Evolutionary conservation across 1,139 yeast species (phyloP).

Genomic region (Debaryomycetaceae sp.): DNA sequence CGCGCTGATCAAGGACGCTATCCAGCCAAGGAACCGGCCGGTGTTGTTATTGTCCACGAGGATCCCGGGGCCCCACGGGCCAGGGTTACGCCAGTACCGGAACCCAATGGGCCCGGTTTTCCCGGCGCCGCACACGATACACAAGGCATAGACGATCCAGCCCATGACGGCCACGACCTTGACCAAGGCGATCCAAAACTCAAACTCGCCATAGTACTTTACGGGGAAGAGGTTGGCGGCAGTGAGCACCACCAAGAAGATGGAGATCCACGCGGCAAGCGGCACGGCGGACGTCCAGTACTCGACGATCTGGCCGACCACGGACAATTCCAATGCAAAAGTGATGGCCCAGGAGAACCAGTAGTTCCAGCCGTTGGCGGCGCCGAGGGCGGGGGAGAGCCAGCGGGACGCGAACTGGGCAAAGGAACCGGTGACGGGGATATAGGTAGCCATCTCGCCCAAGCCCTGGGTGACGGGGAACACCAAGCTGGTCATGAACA

Average conservation of each 20-base stretch:
- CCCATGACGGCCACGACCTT: constrained; percentile 66
- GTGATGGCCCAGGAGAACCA: constrained; percentile 87
- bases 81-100: constrained; percentile 90
- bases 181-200: constrained; percentile 50
- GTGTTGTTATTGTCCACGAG: constrained; percentile 32
- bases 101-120: constrained; percentile 64
- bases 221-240: constrained; percentile 52
- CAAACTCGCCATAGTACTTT: constrained; percentile 54
- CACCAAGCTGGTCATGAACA: constrained; percentile 57
- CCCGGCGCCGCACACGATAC: constrained; percentile 69
- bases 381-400: constrained; percentile 62
- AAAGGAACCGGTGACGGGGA: constrained; percentile 60
- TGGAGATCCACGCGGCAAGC: constrained; percentile 64
- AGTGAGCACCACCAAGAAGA: constrained; percentile 48
- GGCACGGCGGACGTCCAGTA: constrained; percentile 72
- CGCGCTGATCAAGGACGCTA: constrained; percentile 49
- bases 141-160: constrained; percentile 55
- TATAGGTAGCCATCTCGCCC: constrained; percentile 69
- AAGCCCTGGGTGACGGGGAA: constrained; percentile 57
- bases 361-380: constrained; percentile 74
- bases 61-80: constrained; percentile 69
- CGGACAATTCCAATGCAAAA: constrained; percentile 71
- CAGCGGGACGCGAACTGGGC: constrained; percentile 47
- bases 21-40: constrained; percentile 59
- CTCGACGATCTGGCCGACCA: constrained; percentile 64